Conservation (phyloP, 2,329 filamentous ascomycete genomes). For the Aurifilum marmelostoma region DNA sequence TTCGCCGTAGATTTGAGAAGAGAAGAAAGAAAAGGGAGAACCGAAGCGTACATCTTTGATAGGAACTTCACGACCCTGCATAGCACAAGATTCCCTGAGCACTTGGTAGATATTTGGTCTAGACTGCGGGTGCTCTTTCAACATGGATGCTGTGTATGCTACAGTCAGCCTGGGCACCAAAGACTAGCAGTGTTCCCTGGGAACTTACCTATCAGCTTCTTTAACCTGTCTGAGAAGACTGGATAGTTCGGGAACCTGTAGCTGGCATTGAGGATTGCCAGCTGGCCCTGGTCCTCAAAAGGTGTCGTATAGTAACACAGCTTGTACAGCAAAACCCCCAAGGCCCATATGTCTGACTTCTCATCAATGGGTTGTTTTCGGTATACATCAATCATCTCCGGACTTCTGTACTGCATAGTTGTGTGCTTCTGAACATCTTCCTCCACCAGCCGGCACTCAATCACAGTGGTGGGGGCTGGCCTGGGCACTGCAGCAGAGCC, state of each 20-base stretch:
- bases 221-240: slow-evolving; percentile 84
- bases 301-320: slow-evolving; percentile 99
- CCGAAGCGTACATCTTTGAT: slow-evolving; percentile 76
- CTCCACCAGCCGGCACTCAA: slow-evolving; percentile 89
- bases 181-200: no score
- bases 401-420: slow-evolving; percentile 94
- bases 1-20: slow-evolving; percentile 28
- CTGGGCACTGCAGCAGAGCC: slow-evolving; percentile 85
- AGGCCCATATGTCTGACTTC: slow-evolving; percentile 97
- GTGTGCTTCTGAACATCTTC: slow-evolving; percentile 98
- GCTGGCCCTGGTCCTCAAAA: slow-evolving; percentile 96
- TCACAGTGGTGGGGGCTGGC: slow-evolving; percentile 81
- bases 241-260: slow-evolving; percentile 91
- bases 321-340: slow-evolving; percentile 95
- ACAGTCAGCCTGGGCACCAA: slow-evolving; percentile 13
- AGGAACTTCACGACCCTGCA: slow-evolving; percentile 85
- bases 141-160: slow-evolving; percentile 72
- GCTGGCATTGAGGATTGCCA: slow-evolving; percentile 94
- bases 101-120: slow-evolving; percentile 96
- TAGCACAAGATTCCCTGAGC: slow-evolving; percentile 80
- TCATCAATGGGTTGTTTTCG: slow-evolving; percentile 95
- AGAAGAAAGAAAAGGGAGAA: not conserved
- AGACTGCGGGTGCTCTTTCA: slow-evolving; percentile 76
- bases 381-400: slow-evolving; percentile 99
- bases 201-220: slow-evolving; percentile 80